phyloP scores from a whole-genome alignment of 768 basidiomycete genomes.

The Termitomyces sp. region DNA sequence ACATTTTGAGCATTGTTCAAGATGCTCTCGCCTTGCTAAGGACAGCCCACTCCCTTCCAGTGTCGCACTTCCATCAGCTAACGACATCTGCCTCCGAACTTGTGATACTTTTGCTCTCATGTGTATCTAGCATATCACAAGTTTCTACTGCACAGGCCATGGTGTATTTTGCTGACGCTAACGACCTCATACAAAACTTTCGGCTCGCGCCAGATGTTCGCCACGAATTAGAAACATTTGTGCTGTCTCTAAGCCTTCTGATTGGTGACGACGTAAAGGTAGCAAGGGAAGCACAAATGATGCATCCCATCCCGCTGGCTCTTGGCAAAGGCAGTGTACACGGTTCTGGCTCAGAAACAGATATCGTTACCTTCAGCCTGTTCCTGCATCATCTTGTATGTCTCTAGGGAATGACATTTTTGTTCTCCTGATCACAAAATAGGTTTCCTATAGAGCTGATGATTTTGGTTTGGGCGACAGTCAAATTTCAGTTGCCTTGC shows the following conservation, averaged over 20 bases:
- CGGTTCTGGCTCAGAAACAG: slow-evolving; percentile 55
- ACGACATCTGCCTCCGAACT: slow-evolving; percentile 58
- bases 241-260: slow-evolving; percentile 50
- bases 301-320: slow-evolving; percentile 55
- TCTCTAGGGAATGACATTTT: slow-evolving; percentile 4
- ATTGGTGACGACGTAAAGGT: slow-evolving; percentile 67
- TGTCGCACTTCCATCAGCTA: slow-evolving; percentile 54
- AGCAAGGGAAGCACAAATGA: slow-evolving; percentile 65
- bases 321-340: slow-evolving; percentile 53
- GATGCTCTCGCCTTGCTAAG: slow-evolving; percentile 57
- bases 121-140: slow-evolving; percentile 55
- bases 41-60: slow-evolving; percentile 47
- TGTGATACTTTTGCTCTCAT: slow-evolving; percentile 54
- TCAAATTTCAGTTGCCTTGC: slow-evolving; percentile 41
- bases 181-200: slow-evolving; percentile 45
- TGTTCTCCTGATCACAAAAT: slow-evolving; percentile 4
- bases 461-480: slow-evolving; percentile 61
- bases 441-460: slow-evolving; percentile 56
- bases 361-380: slow-evolving; percentile 59
- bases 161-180: slow-evolving; percentile 41
- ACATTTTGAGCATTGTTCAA: slow-evolving; percentile 48
- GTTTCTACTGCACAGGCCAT: slow-evolving; percentile 57
- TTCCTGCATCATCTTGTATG: slow-evolving; percentile 57
- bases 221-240: slow-evolving; percentile 54
- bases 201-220: slow-evolving; percentile 48